Conservation (phyloP, 108 stramenopile genomes). For the Skeletonema potamos region DNA sequence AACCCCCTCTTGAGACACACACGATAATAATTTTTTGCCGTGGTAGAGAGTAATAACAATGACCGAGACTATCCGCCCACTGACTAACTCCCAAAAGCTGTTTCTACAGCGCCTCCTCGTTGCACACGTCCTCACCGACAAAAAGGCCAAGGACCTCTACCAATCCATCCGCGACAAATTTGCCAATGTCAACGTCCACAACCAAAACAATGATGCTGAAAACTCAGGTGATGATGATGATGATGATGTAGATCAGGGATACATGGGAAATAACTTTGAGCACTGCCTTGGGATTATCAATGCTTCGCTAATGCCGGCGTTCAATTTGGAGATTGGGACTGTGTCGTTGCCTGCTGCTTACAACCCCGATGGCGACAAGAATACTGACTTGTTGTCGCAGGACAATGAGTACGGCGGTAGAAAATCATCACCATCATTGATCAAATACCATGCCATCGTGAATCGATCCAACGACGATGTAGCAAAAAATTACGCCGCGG, state of each 20-base stretch:
- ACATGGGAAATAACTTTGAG: constrained; percentile 38
- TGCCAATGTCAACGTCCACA: constrained; percentile 20
- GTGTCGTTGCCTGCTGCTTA: constrained; percentile 38
- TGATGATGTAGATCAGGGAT: constrained; percentile 15
- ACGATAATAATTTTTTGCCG: too few relatives aligned
- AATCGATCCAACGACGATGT: constrained; percentile 48
- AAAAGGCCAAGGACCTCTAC: constrained; percentile 47
- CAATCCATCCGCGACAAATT: constrained; percentile 34
- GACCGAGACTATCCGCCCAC: constrained; percentile 35
- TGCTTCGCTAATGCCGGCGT: constrained; percentile 48
- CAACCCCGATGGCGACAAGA: constrained; percentile 10
- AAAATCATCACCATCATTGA: neutral
- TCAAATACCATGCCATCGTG: constrained; percentile 64
- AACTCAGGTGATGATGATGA: constrained; percentile 6
- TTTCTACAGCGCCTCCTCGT: constrained; percentile 76
- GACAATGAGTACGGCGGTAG: neutral
- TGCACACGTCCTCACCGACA: constrained; percentile 54
- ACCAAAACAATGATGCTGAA: constrained; percentile 6
- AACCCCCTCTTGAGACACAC: too few relatives aligned
- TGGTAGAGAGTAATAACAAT: neutral
- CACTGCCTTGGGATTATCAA: constrained; percentile 64
- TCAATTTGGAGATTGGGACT: constrained; percentile 73
- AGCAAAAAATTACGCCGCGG: constrained; percentile 34
- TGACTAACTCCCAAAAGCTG: constrained; percentile 61
- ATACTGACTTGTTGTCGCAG: neutral